Base-by-base conservation (phyloP, 1,139 yeast genomes). In the Pichia sp. region DNA sequence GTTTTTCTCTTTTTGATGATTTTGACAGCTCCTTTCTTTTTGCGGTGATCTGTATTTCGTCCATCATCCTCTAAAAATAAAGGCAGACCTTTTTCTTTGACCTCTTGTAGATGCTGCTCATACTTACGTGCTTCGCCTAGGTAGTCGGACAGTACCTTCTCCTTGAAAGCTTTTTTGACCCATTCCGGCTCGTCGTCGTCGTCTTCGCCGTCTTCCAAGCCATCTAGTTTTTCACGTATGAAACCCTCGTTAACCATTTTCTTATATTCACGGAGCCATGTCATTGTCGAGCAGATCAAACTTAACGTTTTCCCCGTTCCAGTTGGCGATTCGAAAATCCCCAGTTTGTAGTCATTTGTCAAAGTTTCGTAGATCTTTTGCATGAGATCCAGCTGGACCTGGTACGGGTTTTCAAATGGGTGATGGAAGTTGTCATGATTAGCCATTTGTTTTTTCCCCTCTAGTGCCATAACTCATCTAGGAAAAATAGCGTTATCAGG, bases 241-340 rank as follows among this genome's bases (percentile, higher is more conserved):
- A 62, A 34, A 4, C 64, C 66, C 1, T 60, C 57, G 45, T 64
- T 60, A 19, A 54, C 43, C 36, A 62, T 64, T 34, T 67, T 67
- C 64, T 84, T 85, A 61, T 80, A 74, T 44, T 82, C 79, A 51
- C 97, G 72, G 11, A 92, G 73, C 97, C 97, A 92, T 0, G 95
- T 81, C 82, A 92, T 78, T 0, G 95, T 75, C 0, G 96, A 82
- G 66, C 98, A 93, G 1, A 92, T 87, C 47, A 92, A 72, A 1
- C 97, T 89, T 8, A 92, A 72, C 0, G 97, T 90, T 70, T 92
- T 92, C 4, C 98, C 98, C 1, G 95, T 88, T 3, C 98, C 99
- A 0, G 99, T 92, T 0, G 99, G 98, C 59, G 95, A 86, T 68
- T 92, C 98, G 64, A 92, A 87, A 6, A 92, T 74, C 0, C 96